Conservation (phyloP, 169 alveolate species). For the Cryptosporidium ryanae region DNA sequence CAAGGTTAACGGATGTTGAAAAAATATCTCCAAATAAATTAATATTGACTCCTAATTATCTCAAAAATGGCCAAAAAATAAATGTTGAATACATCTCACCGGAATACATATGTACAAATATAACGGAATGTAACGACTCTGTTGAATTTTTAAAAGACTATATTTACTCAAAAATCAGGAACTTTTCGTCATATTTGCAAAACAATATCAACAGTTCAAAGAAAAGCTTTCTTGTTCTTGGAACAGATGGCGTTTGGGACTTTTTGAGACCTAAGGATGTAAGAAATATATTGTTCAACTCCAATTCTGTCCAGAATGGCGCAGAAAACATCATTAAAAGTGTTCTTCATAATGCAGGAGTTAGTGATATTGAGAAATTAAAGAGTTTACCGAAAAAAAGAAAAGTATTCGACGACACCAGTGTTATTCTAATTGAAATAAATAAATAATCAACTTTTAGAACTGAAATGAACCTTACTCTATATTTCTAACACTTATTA, state of each 20-base stretch:
- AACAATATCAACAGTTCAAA: neutral
- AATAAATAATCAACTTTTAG: neutral
- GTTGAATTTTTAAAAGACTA: slow-evolving; percentile 34
- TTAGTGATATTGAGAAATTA: slow-evolving; percentile 30
- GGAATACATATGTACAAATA: slow-evolving; percentile 15
- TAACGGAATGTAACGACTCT: slow-evolving; percentile 23
- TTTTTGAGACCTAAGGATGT: slow-evolving; percentile 63
- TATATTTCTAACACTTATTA: neutral
- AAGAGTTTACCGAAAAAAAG: slow-evolving; percentile 61
- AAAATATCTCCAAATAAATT: slow-evolving; percentile 23
- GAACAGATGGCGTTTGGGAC: slow-evolving; percentile 74
- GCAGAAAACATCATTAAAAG: slow-evolving; percentile 17
- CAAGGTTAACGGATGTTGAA: slow-evolving; percentile 24
- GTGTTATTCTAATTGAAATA: slow-evolving; percentile 39
- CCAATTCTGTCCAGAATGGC: slow-evolving; percentile 8
- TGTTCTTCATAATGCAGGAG: slow-evolving; percentile 49
- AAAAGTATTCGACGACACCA: slow-evolving; percentile 68
- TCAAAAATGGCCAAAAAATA: slow-evolving; percentile 6
- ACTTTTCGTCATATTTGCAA: slow-evolving; percentile 21
- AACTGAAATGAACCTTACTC: neutral
- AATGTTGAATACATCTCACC: slow-evolving; percentile 13
- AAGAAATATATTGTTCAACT: slow-evolving; percentile 8
- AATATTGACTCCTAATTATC: slow-evolving; percentile 10
- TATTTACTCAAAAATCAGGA: slow-evolving; percentile 18
- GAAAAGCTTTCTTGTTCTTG: slow-evolving; percentile 29